Percentiles rank a stretch among this genome's conserved stretches.
These are phyloP conservation scores for Pleurotus giganteus DNA, from an alignment of 768 basidiomycete species.

Conservation along the genomic window DNA sequence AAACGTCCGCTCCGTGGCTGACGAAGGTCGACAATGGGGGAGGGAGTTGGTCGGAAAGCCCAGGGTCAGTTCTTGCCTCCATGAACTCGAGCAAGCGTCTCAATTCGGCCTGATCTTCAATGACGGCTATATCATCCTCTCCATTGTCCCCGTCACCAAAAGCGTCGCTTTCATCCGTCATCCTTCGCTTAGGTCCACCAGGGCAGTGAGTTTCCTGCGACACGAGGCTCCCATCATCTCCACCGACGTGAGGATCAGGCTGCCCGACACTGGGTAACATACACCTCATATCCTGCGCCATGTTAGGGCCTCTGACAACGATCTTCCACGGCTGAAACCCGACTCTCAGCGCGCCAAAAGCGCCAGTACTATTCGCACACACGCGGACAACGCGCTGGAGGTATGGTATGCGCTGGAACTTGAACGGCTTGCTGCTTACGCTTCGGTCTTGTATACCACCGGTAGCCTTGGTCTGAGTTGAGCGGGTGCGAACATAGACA, in stretches of 20 bases:
- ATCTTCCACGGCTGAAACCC: conserved; percentile 66
- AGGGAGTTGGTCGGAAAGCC: conserved; percentile 12
- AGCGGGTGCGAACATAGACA: conserved; percentile 81
- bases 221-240: not conserved
- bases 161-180: not conserved
- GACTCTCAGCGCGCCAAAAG: conserved; percentile 80
- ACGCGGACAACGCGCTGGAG: conserved; percentile 87
- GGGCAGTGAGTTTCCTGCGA: no score
- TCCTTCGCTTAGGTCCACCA: not conserved
- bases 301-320: conserved; percentile 45
- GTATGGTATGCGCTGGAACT: conserved; percentile 77
- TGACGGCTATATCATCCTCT: conserved; percentile 33
- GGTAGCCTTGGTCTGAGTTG: conserved; percentile 26
- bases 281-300: conserved; percentile 64
- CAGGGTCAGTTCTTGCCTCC: conserved; percentile 21
- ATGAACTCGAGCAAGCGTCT: conserved; percentile 29
- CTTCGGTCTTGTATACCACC: conserved; percentile 13
- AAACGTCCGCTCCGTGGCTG: conserved; percentile 62
- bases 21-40: conserved; percentile 17
- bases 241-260: conserved; percentile 13
- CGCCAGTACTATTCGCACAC: conserved; percentile 82
- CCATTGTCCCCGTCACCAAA: conserved; percentile 29
- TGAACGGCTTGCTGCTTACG: conserved; percentile 49
- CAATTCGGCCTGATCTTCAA: conserved; percentile 33
- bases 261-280: conserved; percentile 24